Evolutionary conservation across 225 moss, liverwort and hornwort species (phyloP).

Genomic region (Polytrichum formosum): DNA sequence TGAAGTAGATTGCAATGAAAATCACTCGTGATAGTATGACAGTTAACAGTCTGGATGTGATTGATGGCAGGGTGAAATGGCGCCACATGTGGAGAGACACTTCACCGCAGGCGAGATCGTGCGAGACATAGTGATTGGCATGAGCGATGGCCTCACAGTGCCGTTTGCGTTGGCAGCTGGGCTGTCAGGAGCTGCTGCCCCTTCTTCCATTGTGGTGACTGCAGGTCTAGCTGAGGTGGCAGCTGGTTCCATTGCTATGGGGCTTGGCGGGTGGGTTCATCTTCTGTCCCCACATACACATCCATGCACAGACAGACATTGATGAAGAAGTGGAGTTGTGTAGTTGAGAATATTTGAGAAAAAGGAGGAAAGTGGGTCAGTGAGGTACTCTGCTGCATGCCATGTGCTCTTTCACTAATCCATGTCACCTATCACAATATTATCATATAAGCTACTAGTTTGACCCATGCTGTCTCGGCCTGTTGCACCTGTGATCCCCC

Average conservation of each 20-base stretch:
- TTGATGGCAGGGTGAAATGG: conserved; percentile 28
- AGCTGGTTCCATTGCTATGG: conserved; percentile 96
- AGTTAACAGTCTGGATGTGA: too few relatives aligned
- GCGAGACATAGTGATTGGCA: conserved; percentile 91
- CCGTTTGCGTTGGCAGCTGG: conserved; percentile 97
- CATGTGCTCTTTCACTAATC: too few relatives aligned
- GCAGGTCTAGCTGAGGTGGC: conserved; percentile 96
- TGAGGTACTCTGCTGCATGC: too few relatives aligned
- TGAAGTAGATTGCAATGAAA: too few relatives aligned
- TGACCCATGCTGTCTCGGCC: too few relatives aligned
- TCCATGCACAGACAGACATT: not conserved
- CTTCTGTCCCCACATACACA: conserved; percentile 1
- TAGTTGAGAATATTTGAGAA: too few relatives aligned
- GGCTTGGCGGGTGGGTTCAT: conserved; percentile 80
- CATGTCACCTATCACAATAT: too few relatives aligned
- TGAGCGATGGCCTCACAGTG: conserved; percentile 96
- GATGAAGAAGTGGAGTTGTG: too few relatives aligned
- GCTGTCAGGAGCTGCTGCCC: conserved; percentile 81
- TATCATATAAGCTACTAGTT: too few relatives aligned
- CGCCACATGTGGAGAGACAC: conserved; percentile 76
- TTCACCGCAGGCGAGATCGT: conserved; percentile 91
- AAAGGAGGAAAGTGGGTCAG: too few relatives aligned
- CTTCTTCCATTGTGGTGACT: conserved; percentile 86
- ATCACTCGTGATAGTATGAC: too few relatives aligned
- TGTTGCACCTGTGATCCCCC: too few relatives aligned